A percentile compares a stretch with the other conserved stretches of the same genome.
These are phyloP conservation scores for Neurospora intermedia DNA, from an alignment of 495 filamentous ascomycete species.

Conservation along the genomic window DNA sequence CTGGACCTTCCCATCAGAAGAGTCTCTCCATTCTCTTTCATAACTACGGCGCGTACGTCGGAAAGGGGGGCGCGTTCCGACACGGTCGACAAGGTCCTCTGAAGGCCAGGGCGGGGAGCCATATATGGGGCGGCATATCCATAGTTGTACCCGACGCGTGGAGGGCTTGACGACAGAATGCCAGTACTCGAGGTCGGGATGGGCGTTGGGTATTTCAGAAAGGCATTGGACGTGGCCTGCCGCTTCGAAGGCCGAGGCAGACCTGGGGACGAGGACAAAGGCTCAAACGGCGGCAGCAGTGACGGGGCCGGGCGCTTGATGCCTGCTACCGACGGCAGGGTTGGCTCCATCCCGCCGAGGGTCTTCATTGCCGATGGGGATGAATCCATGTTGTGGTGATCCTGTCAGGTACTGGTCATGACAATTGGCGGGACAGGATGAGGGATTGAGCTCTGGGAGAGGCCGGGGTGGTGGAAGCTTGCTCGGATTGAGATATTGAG, in stretches of 20 bases:
- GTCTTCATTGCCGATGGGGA: slow-evolving; percentile 11
- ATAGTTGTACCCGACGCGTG: slow-evolving; percentile 29
- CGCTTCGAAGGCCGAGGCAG: slow-evolving; percentile 67
- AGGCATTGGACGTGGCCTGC: slow-evolving; percentile 43
- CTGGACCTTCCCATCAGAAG: slow-evolving; percentile 84
- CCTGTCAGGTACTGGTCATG: slow-evolving; percentile 15
- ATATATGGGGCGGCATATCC: not conserved
- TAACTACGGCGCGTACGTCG: slow-evolving; percentile 65
- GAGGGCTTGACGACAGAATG: slow-evolving; percentile 82
- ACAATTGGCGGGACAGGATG: slow-evolving; percentile 5
- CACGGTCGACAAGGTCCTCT: slow-evolving; percentile 53
- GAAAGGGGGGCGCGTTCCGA: slow-evolving; percentile 80
- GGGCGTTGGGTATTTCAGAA: slow-evolving; percentile 72
- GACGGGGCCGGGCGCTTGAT: slow-evolving; percentile 71
- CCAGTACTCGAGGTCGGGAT: slow-evolving; percentile 88
- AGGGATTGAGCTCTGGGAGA: not conserved
- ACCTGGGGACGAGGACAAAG: slow-evolving; percentile 75
- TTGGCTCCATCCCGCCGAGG: slow-evolving; percentile 18
- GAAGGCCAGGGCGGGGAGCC: slow-evolving; percentile 43
- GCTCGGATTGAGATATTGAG: not conserved
- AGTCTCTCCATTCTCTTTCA: slow-evolving; percentile 73
- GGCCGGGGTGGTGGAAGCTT: not conserved
- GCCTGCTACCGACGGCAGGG: slow-evolving; percentile 44
- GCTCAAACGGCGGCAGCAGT: slow-evolving; percentile 88
- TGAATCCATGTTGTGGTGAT: slow-evolving; percentile 20